Base-by-base conservation (phyloP, 352 stramenopile species). In the Phytopythium cucurbitacearum region DNA sequence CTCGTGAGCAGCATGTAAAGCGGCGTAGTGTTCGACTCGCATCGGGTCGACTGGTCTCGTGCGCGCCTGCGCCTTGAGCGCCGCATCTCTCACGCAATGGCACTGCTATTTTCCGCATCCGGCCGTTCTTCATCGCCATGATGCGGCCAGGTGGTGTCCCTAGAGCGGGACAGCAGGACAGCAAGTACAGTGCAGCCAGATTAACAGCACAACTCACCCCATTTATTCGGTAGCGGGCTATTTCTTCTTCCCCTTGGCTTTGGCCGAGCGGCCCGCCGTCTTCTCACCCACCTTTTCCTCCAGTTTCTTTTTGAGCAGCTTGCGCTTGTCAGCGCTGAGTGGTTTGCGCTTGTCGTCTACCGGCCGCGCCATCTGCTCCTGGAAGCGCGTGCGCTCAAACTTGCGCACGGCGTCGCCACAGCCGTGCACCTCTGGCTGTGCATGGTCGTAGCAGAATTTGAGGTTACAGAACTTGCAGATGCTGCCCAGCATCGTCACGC, bases 381-480 rank as follows among this genome's bases (percentile, higher is more conserved):
- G 66, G 61, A 89, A 89, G 35, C 71, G 67, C 3, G 68, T 54
- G 9, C 73, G 76, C 40, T 84, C 78, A 38, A 85, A 83, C 34
- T 71, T 57, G 5, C 83, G 73, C 21, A 87, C 78, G 7, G 78
- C 83, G 39, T 82, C 62, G 7, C 76, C 78, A 48, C 86, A 96
- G 40, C 86, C 86, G 57, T 96, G 86, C 0, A 85, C 64, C 53
- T 96, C 84, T 1, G 84, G 75, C 40, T 80, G 59, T 2, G 69
- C 74, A 57, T 96, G 86, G 45, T 78, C 64, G 50, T 83, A 91
- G 67, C 85, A 95, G 48, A 91, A 94, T 58, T 89, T 89, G 50
- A 93, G 71, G 28, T 91, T 90, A 74, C 85, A 95, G 51, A 85
- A 91, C 41, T 72, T 73, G 56, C 84, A 96, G 35, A 91, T 64